These are phyloP conservation scores for Oropetium thomaeum DNA, from an alignment of 176 grass and related monocot genomes.

Conservation along the genomic window DNA sequence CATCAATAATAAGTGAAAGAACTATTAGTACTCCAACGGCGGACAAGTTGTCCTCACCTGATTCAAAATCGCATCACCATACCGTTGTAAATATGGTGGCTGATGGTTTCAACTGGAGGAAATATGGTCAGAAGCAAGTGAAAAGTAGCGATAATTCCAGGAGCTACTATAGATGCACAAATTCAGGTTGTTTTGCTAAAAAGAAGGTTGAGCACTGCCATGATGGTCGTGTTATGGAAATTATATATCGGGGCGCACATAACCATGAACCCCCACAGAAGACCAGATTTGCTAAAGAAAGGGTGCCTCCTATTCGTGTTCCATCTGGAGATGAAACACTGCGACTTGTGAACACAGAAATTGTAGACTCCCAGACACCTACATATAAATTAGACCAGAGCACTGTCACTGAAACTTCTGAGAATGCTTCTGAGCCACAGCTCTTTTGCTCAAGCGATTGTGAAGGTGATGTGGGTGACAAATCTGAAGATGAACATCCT, in stretches of 20 bases:
- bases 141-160: conserved; percentile 95
- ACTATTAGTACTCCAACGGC: conserved; percentile 19
- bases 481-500: conserved; percentile 59
- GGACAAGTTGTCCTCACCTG: conserved; percentile 34
- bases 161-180: conserved; percentile 97
- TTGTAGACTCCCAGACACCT: conserved; percentile 48
- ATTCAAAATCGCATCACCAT: conserved; percentile 44
- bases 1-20: conserved; percentile 37
- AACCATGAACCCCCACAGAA: conserved; percentile 88
- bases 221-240: conserved; percentile 73
- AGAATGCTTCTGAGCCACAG: conserved; percentile 67
- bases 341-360: conserved; percentile 59
- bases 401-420: conserved; percentile 46
- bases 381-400: conserved; percentile 44
- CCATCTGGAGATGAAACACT: conserved; percentile 49
- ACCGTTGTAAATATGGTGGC: conserved; percentile 43
- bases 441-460: conserved; percentile 98
- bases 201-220: conserved; percentile 89
- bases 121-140: conserved; percentile 99
- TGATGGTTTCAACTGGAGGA: conserved; percentile 98
- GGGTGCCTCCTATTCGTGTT: conserved; percentile 46
- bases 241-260: conserved; percentile 82
- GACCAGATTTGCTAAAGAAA: conserved; percentile 73
- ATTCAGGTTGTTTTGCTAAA: conserved; percentile 76
- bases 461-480: conserved; percentile 69